Evolutionary conservation across 2,329 filamentous ascomycete species (phyloP).

Genomic region (Pestalotiopsis sp.): DNA sequence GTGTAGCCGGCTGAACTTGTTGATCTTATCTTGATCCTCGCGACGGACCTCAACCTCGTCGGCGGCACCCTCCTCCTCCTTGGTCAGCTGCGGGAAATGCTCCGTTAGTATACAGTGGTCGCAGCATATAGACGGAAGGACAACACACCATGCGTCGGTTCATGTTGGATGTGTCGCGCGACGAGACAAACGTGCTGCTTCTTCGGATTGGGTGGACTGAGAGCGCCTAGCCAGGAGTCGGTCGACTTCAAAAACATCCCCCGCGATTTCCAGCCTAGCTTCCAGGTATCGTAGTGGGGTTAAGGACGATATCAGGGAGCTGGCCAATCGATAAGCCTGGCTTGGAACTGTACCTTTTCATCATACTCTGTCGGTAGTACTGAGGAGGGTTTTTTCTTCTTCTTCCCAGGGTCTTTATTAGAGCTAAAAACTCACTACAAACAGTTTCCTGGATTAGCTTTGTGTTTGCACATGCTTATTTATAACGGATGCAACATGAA

Average conservation of each 20-base stretch:
- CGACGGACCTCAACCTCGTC: constrained; percentile 92
- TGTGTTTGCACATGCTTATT: no score
- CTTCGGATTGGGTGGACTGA: neutral
- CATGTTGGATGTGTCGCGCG: constrained; percentile 22
- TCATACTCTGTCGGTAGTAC: no score
- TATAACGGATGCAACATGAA: no score
- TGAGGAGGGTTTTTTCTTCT: no score
- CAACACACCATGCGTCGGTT: constrained; percentile 34
- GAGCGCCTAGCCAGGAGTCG: neutral
- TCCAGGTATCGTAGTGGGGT: neutral
- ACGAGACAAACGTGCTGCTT: neutral
- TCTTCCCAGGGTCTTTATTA: no score
- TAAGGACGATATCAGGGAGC: neutral
- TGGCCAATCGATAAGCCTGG: neutral
- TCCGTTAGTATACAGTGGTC: neutral
- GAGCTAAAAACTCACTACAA: no score
- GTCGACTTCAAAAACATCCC: constrained; percentile 1
- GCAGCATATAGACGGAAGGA: neutral
- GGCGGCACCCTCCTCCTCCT: constrained; percentile 81
- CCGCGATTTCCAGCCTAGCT: neutral
- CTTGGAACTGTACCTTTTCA: neutral
- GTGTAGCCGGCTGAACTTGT: constrained; percentile 92
- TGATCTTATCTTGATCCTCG: constrained; percentile 99
- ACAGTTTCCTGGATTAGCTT: no score
- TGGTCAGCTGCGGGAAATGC: constrained; percentile 68